Percentiles rank a stretch among this genome's conserved stretches.
These are phyloP conservation scores for Ramularia endophylla DNA, from an alignment of 2,329 filamentous ascomycete species.

Conservation along the genomic window DNA sequence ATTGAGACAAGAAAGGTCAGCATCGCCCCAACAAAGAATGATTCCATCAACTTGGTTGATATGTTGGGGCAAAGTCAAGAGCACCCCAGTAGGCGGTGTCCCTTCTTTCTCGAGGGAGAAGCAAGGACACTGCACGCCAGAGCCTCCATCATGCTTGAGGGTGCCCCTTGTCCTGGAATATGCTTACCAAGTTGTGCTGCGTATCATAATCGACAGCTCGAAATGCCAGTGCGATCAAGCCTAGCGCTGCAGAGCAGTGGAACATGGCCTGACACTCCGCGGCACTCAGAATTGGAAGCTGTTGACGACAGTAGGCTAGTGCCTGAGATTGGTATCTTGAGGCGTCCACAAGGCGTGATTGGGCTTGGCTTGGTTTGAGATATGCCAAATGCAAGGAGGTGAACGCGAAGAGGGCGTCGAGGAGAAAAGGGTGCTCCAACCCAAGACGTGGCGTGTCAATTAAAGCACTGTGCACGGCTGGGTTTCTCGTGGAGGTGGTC, in stretches of 20 bases:
- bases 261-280: conserved; percentile 14
- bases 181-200: conserved; percentile 1
- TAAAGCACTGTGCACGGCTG: conserved; percentile 5
- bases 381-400: conserved; percentile 19
- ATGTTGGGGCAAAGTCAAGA: no score
- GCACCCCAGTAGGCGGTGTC: no score
- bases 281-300: conserved; percentile 10
- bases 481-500: conserved; percentile 8
- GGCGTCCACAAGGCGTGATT: conserved; percentile 12
- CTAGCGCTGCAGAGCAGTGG: conserved; percentile 15
- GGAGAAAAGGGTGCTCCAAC: conserved; percentile 15
- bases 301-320: conserved; percentile 12
- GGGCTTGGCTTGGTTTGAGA: conserved; percentile 9
- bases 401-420: conserved; percentile 20
- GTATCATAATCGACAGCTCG: conserved; percentile 11
- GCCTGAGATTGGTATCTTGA: conserved; percentile 14
- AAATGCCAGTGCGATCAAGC: conserved; percentile 14
- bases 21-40: no score
- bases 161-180: no score
- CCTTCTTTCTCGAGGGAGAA: no score
- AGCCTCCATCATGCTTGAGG: no score
- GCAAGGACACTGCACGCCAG: no score
- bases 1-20: no score
- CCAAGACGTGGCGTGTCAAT: conserved; percentile 17
- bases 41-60: no score